Percentiles rank a stretch among this genome's conserved stretches.
phyloP scores from a whole-genome alignment of 371 early-diverging fungal genomes.

The Circinella minor region DNA sequence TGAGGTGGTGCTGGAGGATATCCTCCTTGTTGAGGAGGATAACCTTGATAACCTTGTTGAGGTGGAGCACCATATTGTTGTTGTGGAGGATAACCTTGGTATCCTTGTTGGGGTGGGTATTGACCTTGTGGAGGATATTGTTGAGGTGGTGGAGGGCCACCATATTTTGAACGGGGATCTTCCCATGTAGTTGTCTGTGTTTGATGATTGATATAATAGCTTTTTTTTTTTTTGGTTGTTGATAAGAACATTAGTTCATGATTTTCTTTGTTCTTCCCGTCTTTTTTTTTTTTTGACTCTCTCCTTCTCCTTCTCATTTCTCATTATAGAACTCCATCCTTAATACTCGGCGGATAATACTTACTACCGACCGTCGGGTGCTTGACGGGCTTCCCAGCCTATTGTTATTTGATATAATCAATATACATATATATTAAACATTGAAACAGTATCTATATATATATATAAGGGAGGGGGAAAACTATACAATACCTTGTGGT shows the following conservation, averaged over 20 bases:
- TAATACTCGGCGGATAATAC: slow-evolving; percentile 9
- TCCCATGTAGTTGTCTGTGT: slow-evolving; percentile 67
- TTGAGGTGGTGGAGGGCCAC: slow-evolving; percentile 27
- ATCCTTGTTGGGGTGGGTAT: slow-evolving; percentile 21
- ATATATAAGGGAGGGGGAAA: not conserved
- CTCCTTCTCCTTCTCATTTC: not conserved
- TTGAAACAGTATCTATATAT: not conserved
- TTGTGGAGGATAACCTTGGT: slow-evolving; percentile 19
- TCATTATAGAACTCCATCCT: not conserved
- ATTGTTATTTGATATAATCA: no score
- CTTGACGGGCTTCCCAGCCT: slow-evolving; percentile 57
- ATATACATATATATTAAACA: no score
- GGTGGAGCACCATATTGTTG: slow-evolving; percentile 19
- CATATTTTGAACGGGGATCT: slow-evolving; percentile 42
- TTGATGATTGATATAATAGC: slow-evolving; percentile 65
- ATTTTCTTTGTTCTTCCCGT: not conserved
- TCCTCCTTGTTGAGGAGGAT: slow-evolving; percentile 19
- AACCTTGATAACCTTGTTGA: slow-evolving; percentile 17
- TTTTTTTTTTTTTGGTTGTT: slow-evolving; percentile 36
- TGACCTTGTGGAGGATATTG: slow-evolving; percentile 20
- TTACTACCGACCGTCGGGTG: slow-evolving; percentile 49
- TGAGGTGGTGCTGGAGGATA: slow-evolving; percentile 16
- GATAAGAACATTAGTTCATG: not conserved
- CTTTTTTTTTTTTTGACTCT: not conserved
- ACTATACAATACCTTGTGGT: slow-evolving; percentile 31